Conservation (phyloP, 257 asterid genomes). For the Thymus mandschuricus region DNA sequence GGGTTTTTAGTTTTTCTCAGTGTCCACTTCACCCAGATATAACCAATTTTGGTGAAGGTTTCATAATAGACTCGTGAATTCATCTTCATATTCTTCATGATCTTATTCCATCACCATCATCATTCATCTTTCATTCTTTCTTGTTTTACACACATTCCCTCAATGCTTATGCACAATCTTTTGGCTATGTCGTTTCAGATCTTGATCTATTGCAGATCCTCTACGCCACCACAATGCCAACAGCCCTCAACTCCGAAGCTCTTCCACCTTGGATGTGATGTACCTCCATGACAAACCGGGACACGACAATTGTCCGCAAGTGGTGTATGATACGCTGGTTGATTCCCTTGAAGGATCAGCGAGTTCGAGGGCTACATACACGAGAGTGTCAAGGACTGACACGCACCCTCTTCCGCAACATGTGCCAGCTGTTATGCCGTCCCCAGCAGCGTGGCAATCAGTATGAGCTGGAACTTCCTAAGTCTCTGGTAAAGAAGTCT, state of each 20-base stretch:
- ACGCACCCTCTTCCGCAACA: slow-evolving; percentile 73
- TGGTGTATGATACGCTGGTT: slow-evolving; percentile 82
- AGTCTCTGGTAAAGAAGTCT: slow-evolving; percentile 66
- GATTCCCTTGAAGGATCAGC: slow-evolving; percentile 82
- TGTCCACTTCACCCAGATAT: neutral
- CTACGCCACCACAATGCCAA: slow-evolving; percentile 65
- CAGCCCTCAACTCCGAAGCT: slow-evolving; percentile 63
- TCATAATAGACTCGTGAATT: neutral
- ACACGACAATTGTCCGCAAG: slow-evolving; percentile 91
- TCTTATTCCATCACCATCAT: neutral
- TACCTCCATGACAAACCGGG: slow-evolving; percentile 98
- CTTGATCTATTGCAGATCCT: slow-evolving; percentile 86
- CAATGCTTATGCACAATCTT: slow-evolving; percentile 7
- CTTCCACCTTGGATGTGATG: slow-evolving; percentile 83
- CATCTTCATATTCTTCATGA: neutral
- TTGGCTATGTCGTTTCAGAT: slow-evolving; percentile 48
- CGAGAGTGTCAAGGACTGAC: slow-evolving; percentile 88
- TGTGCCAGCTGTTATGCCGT: slow-evolving; percentile 70
- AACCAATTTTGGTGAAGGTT: slow-evolving; percentile 3
- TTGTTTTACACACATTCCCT: neutral
- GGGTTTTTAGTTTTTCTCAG: neutral
- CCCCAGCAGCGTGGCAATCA: slow-evolving; percentile 91
- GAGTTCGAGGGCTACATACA: slow-evolving; percentile 84
- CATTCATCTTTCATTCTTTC: neutral
- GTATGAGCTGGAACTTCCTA: slow-evolving; percentile 77